phyloP scores from a whole-genome alignment of 2,329 filamentous ascomycete genomes.

The Dactylonectria macrodidyma region DNA sequence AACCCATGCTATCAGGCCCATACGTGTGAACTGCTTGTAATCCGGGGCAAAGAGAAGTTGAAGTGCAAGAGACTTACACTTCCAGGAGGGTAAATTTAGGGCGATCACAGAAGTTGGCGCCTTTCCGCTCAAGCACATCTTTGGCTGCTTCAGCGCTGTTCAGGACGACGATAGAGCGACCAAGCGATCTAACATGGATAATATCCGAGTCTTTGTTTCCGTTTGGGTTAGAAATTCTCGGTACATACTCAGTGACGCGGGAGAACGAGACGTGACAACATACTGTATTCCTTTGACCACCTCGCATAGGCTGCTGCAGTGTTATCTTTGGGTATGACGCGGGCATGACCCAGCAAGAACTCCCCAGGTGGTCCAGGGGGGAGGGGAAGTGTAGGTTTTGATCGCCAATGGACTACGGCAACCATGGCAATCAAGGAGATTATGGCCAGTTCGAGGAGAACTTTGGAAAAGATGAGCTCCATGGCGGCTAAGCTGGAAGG shows the following conservation, averaged over 20 bases:
- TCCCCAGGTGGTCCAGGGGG: constrained; percentile 49
- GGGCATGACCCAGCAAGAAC: constrained; percentile 47
- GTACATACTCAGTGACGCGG: neutral
- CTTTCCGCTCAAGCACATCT: constrained; percentile 61
- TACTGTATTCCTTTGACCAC: constrained; percentile 48
- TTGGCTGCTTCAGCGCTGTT: constrained; percentile 51
- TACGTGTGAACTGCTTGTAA: constrained; percentile 7
- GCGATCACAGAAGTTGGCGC: constrained; percentile 60
- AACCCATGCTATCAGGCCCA: constrained; percentile 55
- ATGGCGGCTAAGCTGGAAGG: constrained; percentile 18
- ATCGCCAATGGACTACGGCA: constrained; percentile 19
- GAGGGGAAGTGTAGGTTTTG: constrained; percentile 34
- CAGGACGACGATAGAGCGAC: constrained; percentile 50
- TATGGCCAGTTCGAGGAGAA: constrained; percentile 28
- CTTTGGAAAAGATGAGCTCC: constrained; percentile 28
- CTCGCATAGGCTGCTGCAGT: constrained; percentile 46
- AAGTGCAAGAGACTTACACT: constrained; percentile 42
- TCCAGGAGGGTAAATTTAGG: constrained; percentile 60
- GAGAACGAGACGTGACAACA: constrained; percentile 5
- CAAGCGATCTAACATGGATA: constrained; percentile 50
- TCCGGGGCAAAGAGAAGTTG: neutral
- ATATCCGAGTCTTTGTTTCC: constrained; percentile 48
- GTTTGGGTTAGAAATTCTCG: constrained; percentile 5
- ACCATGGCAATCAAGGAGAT: constrained; percentile 24
- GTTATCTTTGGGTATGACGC: constrained; percentile 48